Conservation (phyloP, 352 stramenopile genomes). For the Pythium aquatile region DNA sequence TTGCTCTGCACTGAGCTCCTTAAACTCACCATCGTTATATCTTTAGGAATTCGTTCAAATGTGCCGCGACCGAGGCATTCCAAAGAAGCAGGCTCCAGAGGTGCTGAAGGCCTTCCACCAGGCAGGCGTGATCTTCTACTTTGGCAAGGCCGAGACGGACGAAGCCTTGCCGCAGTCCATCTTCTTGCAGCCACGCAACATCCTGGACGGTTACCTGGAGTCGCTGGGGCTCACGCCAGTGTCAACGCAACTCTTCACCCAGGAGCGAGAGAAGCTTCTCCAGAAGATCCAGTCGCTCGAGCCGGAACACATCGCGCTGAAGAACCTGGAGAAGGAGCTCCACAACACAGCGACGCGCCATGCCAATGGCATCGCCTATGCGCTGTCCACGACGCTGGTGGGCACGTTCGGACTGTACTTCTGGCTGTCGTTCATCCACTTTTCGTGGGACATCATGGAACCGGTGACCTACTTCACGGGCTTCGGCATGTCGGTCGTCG, state of each 20-base stretch:
- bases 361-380: conserved; percentile 53
- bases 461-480: conserved; percentile 89
- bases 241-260: conserved; percentile 63
- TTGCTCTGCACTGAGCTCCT: neutral
- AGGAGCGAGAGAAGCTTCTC: conserved; percentile 61
- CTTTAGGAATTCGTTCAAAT: conserved; percentile 65
- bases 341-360: conserved; percentile 58
- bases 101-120: conserved; percentile 79
- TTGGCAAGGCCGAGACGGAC: conserved; percentile 62
- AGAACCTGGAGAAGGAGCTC: conserved; percentile 63
- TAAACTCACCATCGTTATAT: neutral
- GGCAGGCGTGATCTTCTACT: conserved; percentile 75
- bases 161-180: conserved; percentile 73
- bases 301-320: conserved; percentile 63
- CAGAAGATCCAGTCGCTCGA: conserved; percentile 68
- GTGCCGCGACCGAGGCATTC: conserved; percentile 71
- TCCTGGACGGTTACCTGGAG: conserved; percentile 77
- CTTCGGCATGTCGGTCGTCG: conserved; percentile 73
- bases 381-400: conserved; percentile 60
- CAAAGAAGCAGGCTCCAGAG: conserved; percentile 79
- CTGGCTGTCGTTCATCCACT: conserved; percentile 87
- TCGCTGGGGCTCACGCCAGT: conserved; percentile 71
- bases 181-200: conserved; percentile 77
- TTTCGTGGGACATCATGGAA: conserved; percentile 91
- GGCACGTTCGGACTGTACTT: conserved; percentile 85